Base-by-base conservation (phyloP, 2,329 filamentous ascomycete genomes). In the Fusarium oxysporum region DNA sequence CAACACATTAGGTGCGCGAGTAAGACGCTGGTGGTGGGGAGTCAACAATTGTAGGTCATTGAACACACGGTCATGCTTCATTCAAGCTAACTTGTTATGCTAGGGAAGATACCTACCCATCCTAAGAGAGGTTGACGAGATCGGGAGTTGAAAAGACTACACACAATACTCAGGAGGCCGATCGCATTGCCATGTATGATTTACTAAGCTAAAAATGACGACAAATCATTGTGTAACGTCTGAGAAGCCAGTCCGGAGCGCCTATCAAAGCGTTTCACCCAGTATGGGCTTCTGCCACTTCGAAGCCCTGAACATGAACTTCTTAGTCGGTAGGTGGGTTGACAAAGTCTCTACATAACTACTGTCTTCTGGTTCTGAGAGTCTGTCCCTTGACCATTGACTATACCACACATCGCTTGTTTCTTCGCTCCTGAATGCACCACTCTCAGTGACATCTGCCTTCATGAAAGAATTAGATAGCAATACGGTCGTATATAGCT, bases 21-120 rank as follows among this genome's bases (percentile, higher is more conserved):
- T 96, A 54, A 88, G 96, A 76, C 87, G 95, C 74, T 98, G 96
- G 96, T 99, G 96, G 96, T 98, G 94, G 85, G 90, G 89, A 28
- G 93, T 97, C 23, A 98, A 98, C 80, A 94, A 97, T 78, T 98
- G 67, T 70, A 60, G 38, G 54, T 40, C 23, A 30, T 19, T 7
- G 16, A 28, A 53, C 25, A 6, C 23, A 35, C n/a, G 9, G 12
- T 19, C 23, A 28, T 40, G 12, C 11, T 23, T 30, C 16, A 6
- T 33, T 38, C n/a, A 17, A 59, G 30, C 66, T 69, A 70, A 69
- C 37, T 53, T 23, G 6, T 25, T 35, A 14, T 25, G 21, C 23
- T 23, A 69, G 66, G 96, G 96, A 86, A 88, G 54, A 82, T 96
- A 64, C 92, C 92, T 78, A 83, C 62, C 71, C 75, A 70, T 48